These are phyloP conservation scores for Tolypocladium cylindrosporum DNA, from an alignment of 2,329 filamentous ascomycete genomes.

Conservation along the genomic window DNA sequence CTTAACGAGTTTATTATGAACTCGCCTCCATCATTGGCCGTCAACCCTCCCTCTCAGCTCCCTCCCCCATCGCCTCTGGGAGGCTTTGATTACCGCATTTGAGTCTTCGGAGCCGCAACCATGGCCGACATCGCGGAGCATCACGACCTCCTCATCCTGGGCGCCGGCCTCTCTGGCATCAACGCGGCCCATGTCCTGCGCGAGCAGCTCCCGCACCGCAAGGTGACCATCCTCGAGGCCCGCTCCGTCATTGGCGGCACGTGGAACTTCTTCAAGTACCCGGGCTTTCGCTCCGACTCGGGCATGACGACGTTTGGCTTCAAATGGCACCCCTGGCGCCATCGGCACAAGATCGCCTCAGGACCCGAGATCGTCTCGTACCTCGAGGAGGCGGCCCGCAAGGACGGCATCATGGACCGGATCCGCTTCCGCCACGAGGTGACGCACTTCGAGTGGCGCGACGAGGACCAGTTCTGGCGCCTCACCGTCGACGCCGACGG, in stretches of 20 bases:
- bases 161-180: conserved; percentile 65
- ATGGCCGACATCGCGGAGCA: conserved; percentile 9
- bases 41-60: background rate
- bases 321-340: conserved; percentile 61
- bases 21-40: background rate
- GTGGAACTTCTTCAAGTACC: conserved; percentile 71
- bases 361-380: conserved; percentile 44
- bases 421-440: conserved; percentile 43
- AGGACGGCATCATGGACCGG: conserved; percentile 41
- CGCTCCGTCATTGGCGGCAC: conserved; percentile 61
- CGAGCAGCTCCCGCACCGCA: conserved; percentile 41
- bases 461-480: conserved; percentile 44
- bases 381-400: conserved; percentile 38
- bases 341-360: conserved; percentile 38
- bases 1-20: too few relatives aligned
- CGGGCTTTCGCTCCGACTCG: conserved; percentile 60
- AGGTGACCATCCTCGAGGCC: conserved; percentile 58
- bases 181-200: conserved; percentile 61
- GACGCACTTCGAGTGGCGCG: conserved; percentile 40
- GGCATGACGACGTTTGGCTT: conserved; percentile 55
- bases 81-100: background rate
- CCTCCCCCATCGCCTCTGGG: background rate
- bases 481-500: conserved; percentile 29
- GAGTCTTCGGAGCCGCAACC: background rate
- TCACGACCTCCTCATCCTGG: conserved; percentile 53